Base-by-base conservation (phyloP, 257 asterid species). In the Nemophila menziesii region DNA sequence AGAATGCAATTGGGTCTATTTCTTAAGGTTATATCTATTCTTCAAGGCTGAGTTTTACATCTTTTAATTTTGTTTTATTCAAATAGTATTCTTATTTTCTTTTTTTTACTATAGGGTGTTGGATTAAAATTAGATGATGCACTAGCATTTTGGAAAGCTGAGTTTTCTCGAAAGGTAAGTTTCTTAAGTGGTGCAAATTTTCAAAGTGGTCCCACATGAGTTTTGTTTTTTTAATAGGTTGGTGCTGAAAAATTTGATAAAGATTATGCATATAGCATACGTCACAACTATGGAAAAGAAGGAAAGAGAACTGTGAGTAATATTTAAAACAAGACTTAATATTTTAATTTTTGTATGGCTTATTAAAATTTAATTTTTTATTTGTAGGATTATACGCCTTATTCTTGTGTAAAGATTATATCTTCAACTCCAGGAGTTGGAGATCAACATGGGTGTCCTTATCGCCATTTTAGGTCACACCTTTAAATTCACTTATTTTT, bases 61-160 rank as follows among this genome's bases (percentile, higher is more conserved):
- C 8, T 16, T 37, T 16, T 4, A 16, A 1, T 17, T 8, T 4
- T 8, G 4, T 16, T 15, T 40, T 40, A 12, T 16, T 19, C 3
- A 40, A 12, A 15, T 15, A 37, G 18, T 37, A 2, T 37, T 37
- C 42, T n/a, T 7, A 11, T 40, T 37, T 9, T 37, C 14, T 12
- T 37, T 37, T 8, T 37, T 40, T 40, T 6, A 40, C 50, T 44
- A 34, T 49, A 90, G 94, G 94, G 96, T 54, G 93, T 81, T 55
- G 99, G 99, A 19, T 70, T 90, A 62, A 90, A 90, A 67, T 65
- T 90, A 72, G 99, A 81, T 38, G 99, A 90, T 67, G 99, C 99
- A 62, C 94, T 90, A 63, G 83, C 92, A 24, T 90, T 90, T 52
- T 90, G 96, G 94, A 90, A 75, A 77, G 68, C 83, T 14, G 96